Base-by-base conservation (phyloP, 1,139 yeast genomes). In the Yamadazyma sp. region DNA sequence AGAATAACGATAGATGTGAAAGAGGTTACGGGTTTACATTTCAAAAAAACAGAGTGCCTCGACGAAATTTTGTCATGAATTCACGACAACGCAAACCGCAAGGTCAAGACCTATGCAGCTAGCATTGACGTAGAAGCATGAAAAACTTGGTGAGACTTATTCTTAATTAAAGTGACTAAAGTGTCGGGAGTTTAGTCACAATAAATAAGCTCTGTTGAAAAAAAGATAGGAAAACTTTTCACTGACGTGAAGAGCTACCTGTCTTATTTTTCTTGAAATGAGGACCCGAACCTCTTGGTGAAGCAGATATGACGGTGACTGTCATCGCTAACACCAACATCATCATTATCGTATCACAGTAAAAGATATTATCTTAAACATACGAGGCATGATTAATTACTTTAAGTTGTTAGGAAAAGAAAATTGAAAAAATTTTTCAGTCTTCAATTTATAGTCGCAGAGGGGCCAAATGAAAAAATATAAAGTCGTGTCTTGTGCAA, bases 111-210 rank as follows among this genome's bases (percentile, higher is more conserved):
- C 20, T 10, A 6, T 27, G 8, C 30, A 14, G 17, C 17, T 9
- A 10, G 12, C 14, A n/a, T 31, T 12, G 22, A 8, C 22, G 34
- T 31, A 15, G n/a, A 23, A 24, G 26, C n/a, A 24, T 12, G 12
- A 11, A 3, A 12, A n/a, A 12, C 16, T 26, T 26, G 5, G 16
- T 36, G 48, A 47, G 44, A 44, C 46, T 45, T 42, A 42, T 46
- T 48, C 50, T 44, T 44, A 47, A 36, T 33, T 46, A 47, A 56
- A 67, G 77, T 69, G 71, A 69, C 84, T 81, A 84, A 83, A 84
- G 92, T 83, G 92, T 84, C 92, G 88, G 91, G 91, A 69, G 56
- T 83, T 81, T 84, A 82, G 83, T 66, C 66, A 74, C 81, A 68
- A 66, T 58, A 52, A 54, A 58, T 55, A 56, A 55, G 63, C 67